These are phyloP conservation scores for Penicillium crustosum DNA, from an alignment of 2,329 filamentous ascomycete species.

Conservation along the genomic window DNA sequence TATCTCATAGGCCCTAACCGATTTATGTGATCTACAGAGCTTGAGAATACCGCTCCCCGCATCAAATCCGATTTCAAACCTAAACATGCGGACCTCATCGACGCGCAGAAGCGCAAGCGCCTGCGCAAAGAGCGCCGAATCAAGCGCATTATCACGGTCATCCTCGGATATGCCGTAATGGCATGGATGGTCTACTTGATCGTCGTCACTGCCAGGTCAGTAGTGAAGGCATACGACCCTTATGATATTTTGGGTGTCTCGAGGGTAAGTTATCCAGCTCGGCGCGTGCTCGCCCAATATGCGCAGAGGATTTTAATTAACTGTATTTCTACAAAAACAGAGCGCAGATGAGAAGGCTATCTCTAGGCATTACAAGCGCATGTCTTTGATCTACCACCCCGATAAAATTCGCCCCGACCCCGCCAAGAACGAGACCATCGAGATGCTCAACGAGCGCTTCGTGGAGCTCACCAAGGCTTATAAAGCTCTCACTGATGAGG, in stretches of 20 bases:
- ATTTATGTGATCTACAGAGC: constrained; percentile 46
- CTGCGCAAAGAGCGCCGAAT: constrained; percentile 85
- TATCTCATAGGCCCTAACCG: constrained; percentile 1
- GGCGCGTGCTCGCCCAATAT: background rate
- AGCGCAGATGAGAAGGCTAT: constrained; percentile 85
- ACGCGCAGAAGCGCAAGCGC: constrained; percentile 78
- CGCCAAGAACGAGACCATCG: constrained; percentile 83
- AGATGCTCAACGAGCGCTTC: constrained; percentile 81
- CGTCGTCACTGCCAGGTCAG: constrained; percentile 68
- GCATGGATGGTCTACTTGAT: constrained; percentile 92
- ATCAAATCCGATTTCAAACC: constrained; percentile 80
- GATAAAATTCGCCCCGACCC: constrained; percentile 86
- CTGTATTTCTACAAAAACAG: constrained; percentile 42
- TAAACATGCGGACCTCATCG: constrained; percentile 79
- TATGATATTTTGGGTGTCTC: constrained; percentile 90
- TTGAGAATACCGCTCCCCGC: constrained; percentile 76
- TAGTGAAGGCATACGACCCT: constrained; percentile 87
- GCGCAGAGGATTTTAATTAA: background rate
- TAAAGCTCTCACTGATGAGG: constrained; percentile 96
- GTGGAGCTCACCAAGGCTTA: constrained; percentile 97
- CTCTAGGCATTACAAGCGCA: constrained; percentile 82
- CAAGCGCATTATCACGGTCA: constrained; percentile 75
- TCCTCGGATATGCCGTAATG: constrained; percentile 79
- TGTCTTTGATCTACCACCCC: constrained; percentile 85
- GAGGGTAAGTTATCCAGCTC: constrained; percentile 56